Percentiles rank a stretch among this genome's conserved stretches.
Conservation (phyloP, 2,329 filamentous ascomycete species). For the Trichophyton verrucosum region DNA sequence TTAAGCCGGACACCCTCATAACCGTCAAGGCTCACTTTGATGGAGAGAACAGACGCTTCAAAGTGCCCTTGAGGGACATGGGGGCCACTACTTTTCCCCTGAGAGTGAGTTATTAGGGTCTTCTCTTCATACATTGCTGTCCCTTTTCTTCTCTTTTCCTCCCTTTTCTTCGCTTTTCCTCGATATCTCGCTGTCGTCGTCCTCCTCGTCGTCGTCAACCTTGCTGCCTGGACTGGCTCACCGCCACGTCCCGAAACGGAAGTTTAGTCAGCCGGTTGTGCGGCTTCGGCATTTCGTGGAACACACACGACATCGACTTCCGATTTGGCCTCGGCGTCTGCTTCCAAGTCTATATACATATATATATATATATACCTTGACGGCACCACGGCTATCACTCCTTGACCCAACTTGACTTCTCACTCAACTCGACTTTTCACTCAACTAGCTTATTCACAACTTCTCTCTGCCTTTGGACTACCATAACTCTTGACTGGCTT, state of each 20-base stretch:
- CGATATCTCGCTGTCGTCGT: not conserved
- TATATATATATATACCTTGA: too few species aligned
- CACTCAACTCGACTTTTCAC: too few species aligned
- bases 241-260: not conserved
- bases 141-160: not conserved
- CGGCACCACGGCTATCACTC: too few species aligned
- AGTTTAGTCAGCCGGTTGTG: not conserved
- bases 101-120: constrained; percentile 54
- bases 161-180: constrained; percentile 3
- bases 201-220: not conserved
- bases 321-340: too few species aligned
- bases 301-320: too few species aligned
- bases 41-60: constrained; percentile 67
- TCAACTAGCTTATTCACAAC: too few species aligned
- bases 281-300: too few species aligned
- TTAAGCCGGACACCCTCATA: constrained; percentile 59
- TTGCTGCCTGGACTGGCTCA: constrained; percentile 7
- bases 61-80: constrained; percentile 78
- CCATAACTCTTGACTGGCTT: too few species aligned
- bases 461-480: too few species aligned
- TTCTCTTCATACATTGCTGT: constrained; percentile 10
- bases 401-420: too few species aligned
- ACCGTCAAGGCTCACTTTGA: constrained; percentile 75
- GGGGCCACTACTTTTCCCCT: constrained; percentile 59
- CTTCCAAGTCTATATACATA: too few species aligned